A percentile compares a stretch with the other conserved stretches of the same genome.
phyloP scores from a whole-genome alignment of 495 filamentous ascomycete genomes.

The Tuber indicum region DNA sequence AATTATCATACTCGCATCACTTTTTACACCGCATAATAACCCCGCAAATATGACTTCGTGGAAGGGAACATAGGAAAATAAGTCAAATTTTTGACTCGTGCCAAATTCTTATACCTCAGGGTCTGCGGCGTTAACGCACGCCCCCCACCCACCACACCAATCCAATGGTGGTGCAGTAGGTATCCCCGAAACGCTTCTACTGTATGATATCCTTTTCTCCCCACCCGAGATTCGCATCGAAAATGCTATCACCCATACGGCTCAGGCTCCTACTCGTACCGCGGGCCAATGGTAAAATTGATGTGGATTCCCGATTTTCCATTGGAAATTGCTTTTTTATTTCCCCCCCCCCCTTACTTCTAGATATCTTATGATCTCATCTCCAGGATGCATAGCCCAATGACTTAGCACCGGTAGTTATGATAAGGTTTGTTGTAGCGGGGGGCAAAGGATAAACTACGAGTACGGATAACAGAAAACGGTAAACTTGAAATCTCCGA shows the following conservation, averaged over 20 bases:
- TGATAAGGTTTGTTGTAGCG: background rate
- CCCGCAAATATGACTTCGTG: background rate
- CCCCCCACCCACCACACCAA: background rate
- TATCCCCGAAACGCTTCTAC: background rate
- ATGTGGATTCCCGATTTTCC: background rate
- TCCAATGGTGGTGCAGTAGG: background rate
- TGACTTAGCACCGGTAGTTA: background rate
- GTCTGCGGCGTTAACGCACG: background rate
- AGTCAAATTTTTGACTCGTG: background rate
- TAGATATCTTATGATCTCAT: background rate
- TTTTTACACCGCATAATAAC: background rate
- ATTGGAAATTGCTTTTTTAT: background rate
- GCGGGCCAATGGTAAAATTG: background rate
- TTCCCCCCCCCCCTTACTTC: background rate
- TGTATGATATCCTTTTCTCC: background rate
- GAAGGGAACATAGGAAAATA: background rate
- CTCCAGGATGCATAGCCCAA: background rate
- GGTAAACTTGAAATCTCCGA: background rate
- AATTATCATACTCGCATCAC: background rate
- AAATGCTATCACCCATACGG: background rate
- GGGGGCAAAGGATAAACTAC: background rate
- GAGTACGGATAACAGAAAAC: background rate
- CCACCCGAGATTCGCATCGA: background rate
- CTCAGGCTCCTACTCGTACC: background rate
- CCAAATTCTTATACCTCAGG: background rate